Evolutionary conservation across 2,329 filamentous ascomycete genomes (phyloP).

Genomic region (Aspergillus ustus): DNA sequence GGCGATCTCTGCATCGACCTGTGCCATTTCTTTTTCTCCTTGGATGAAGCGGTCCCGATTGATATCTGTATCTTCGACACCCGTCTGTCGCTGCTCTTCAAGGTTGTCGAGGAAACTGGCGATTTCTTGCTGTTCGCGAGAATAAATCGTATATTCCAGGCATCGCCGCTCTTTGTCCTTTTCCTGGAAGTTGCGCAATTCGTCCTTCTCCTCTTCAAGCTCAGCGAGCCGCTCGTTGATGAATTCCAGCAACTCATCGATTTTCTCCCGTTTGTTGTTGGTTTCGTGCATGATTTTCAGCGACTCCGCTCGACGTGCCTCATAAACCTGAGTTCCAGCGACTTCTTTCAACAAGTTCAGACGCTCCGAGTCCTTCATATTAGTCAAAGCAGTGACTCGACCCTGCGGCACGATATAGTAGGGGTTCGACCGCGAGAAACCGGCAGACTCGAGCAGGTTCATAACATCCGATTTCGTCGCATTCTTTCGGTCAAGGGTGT

Average conservation of each 20-base stretch:
- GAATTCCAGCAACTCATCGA: conserved; percentile 87
- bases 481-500: conserved; percentile 95
- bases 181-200: conserved; percentile 89
- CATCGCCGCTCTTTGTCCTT: conserved; percentile 91
- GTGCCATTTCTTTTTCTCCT: conserved; percentile 77
- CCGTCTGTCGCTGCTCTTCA: conserved; percentile 78
- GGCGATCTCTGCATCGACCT: conserved; percentile 78
- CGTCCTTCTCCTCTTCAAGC: conserved; percentile 96
- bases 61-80: conserved; percentile 81
- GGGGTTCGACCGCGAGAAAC: conserved; percentile 95
- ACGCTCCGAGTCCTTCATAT: conserved; percentile 96
- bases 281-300: conserved; percentile 97
- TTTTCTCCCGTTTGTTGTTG: conserved; percentile 90
- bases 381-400: conserved; percentile 91
- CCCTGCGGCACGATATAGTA: conserved; percentile 99
- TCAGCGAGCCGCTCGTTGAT: conserved; percentile 89
- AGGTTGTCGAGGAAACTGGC: conserved; percentile 78
- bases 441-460: conserved; percentile 92
- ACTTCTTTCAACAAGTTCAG: conserved; percentile 93
- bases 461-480: conserved; percentile 93
- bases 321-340: conserved; percentile 97
- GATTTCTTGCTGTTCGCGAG: conserved; percentile 82
- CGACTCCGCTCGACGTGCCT: conserved; percentile 86
- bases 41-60: conserved; percentile 76
- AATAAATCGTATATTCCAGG: conserved; percentile 92